Conservation (phyloP, 495 filamentous ascomycete species). For the Chaetomidium leptoderma region DNA sequence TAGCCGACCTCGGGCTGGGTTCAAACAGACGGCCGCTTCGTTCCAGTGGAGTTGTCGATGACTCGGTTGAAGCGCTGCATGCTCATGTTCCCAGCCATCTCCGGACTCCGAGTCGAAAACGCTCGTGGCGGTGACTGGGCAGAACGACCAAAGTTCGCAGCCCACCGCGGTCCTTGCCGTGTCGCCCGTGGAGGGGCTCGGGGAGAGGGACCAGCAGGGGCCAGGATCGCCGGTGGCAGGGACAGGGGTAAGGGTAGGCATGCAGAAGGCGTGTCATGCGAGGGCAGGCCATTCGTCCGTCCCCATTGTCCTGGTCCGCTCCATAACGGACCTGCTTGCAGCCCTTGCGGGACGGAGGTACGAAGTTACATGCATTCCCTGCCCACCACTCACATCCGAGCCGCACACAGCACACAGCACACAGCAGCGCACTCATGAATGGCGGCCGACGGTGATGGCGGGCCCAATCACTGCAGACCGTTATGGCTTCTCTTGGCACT, state of each 20-base stretch:
- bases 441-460: conserved; percentile 14
- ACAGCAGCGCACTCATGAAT: too few species aligned
- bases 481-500: conserved; percentile 20
- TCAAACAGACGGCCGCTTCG: not conserved
- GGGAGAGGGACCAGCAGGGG: too few species aligned
- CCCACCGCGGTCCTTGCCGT: not conserved
- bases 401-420: not conserved
- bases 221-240: conserved; percentile 7
- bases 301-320: too few species aligned
- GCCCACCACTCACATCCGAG: not conserved
- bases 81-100: not conserved
- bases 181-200: not conserved
- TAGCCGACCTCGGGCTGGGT: not conserved
- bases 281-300: conserved; percentile 17
- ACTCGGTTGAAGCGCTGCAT: not conserved
- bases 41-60: not conserved
- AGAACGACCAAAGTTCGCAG: not conserved
- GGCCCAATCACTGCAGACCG: conserved; percentile 21
- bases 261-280: conserved; percentile 17
- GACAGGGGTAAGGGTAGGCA: conserved; percentile 1
- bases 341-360: conserved; percentile 8
- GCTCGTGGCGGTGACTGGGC: not conserved
- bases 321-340: conserved; percentile 13
- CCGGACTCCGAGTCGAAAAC: not conserved
- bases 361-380: conserved; percentile 13